Percentiles rank a stretch among this genome's conserved stretches.
Evolutionary conservation across 2,329 filamentous ascomycete species (phyloP).

Genomic region (Colletotrichum higginsianum): DNA sequence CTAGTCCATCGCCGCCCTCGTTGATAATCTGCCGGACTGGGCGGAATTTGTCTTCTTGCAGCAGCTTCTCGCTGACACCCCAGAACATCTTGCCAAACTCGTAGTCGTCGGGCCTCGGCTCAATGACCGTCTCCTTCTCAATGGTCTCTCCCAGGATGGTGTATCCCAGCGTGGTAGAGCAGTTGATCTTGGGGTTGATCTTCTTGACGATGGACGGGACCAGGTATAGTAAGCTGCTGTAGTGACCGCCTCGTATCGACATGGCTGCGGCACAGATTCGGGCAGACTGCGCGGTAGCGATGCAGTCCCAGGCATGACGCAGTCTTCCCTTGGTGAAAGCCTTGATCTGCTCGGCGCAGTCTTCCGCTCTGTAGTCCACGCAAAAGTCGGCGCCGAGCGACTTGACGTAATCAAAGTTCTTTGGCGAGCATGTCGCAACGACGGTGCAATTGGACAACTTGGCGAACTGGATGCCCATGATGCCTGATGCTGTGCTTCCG

Average conservation of each 20-base stretch:
- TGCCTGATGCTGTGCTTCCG: constrained; percentile 69
- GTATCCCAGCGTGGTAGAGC: constrained; percentile 55
- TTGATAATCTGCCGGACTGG: constrained; percentile 51
- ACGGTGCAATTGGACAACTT: constrained; percentile 58
- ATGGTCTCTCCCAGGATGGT: constrained; percentile 56
- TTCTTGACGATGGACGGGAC: constrained; percentile 51
- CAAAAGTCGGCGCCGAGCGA: constrained; percentile 60
- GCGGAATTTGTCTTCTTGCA: constrained; percentile 55
- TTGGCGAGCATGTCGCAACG: constrained; percentile 56
- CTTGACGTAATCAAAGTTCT: constrained; percentile 57
- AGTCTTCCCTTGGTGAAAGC: constrained; percentile 46
- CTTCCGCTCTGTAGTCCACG: constrained; percentile 60
- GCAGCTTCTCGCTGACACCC: constrained; percentile 50
- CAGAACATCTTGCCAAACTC: constrained; percentile 56
- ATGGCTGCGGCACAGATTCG: constrained; percentile 51
- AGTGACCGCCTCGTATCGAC: constrained; percentile 43
- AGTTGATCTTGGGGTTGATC: constrained; percentile 55
- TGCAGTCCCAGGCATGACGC: constrained; percentile 55
- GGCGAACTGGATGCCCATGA: constrained; percentile 64
- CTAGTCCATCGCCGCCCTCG: constrained; percentile 48
- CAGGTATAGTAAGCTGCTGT: constrained; percentile 52
- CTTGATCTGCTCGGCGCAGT: constrained; percentile 44
- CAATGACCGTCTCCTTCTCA: constrained; percentile 35
- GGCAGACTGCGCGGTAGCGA: constrained; percentile 46
- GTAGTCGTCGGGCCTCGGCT: constrained; percentile 50